phyloP scores from a whole-genome alignment of 768 basidiomycete species.

The Leucocoprinus birnbaumii region DNA sequence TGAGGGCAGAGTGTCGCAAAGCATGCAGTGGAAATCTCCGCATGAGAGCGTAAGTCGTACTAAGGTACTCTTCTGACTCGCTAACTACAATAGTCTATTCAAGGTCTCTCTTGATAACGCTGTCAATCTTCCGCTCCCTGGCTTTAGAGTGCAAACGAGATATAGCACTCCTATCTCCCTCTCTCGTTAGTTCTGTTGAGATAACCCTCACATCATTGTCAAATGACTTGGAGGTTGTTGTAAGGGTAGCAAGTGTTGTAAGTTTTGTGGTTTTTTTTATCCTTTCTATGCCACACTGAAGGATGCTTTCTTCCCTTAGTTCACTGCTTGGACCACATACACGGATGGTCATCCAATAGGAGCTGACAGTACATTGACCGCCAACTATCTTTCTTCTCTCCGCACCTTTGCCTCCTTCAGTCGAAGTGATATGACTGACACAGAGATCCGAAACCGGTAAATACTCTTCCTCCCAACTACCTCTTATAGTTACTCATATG shows the following conservation, averaged over 20 bases:
- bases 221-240: slow-evolving; percentile 71
- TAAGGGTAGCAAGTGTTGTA: slow-evolving; percentile 79
- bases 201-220: slow-evolving; percentile 50
- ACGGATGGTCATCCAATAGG: slow-evolving; percentile 85
- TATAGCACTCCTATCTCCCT: slow-evolving; percentile 68
- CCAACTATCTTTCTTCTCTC: slow-evolving; percentile 68
- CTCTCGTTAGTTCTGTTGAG: slow-evolving; percentile 65
- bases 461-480: slow-evolving; percentile 12
- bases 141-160: slow-evolving; percentile 87
- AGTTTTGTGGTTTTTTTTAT: slow-evolving; percentile 26
- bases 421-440: slow-evolving; percentile 49
- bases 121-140: slow-evolving; percentile 78
- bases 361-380: slow-evolving; percentile 66
- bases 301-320: slow-evolving; percentile 41
- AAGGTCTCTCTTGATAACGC: slow-evolving; percentile 78
- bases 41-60: slow-evolving; percentile 66
- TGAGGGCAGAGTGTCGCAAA: slow-evolving; percentile 61
- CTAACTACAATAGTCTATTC: slow-evolving; percentile 6
- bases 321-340: slow-evolving; percentile 90
- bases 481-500: slow-evolving; percentile 2
- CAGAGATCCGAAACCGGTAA: slow-evolving; percentile 75
- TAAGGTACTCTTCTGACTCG: neutral
- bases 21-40: slow-evolving; percentile 74
- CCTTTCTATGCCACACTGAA: neutral
- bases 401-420: slow-evolving; percentile 64